These are phyloP conservation scores for Mycena indigotica DNA, from an alignment of 768 basidiomycete genomes.

Conservation along the genomic window DNA sequence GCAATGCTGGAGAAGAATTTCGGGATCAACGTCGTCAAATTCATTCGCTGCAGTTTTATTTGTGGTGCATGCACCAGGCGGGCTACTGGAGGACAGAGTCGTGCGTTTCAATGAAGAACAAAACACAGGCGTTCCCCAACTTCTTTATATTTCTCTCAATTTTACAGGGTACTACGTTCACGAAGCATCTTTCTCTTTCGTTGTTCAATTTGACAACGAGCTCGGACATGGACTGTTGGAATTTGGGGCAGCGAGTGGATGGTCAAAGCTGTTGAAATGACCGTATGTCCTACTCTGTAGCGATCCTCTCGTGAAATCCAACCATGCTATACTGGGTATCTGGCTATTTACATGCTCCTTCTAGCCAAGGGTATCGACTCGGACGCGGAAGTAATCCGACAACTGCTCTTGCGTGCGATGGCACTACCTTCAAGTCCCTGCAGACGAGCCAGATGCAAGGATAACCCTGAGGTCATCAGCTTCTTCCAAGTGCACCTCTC, in stretches of 20 bases:
- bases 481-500: too few relatives aligned
- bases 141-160: background rate
- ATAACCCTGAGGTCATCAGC: too few relatives aligned
- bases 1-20: conserved; percentile 99
- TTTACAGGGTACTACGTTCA: conserved; percentile 80
- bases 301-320: too few relatives aligned
- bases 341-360: too few relatives aligned
- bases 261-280: conserved; percentile 41
- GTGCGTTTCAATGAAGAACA: conserved; percentile 71
- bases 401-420: too few relatives aligned
- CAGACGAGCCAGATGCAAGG: too few relatives aligned
- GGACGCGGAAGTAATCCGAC: too few relatives aligned
- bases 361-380: too few relatives aligned
- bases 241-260: conserved; percentile 70
- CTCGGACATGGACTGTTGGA: conserved; percentile 70
- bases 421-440: too few relatives aligned
- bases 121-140: conserved; percentile 53
- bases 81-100: conserved; percentile 89
- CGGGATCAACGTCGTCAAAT: conserved; percentile 97
- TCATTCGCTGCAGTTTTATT: conserved; percentile 95
- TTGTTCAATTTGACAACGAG: conserved; percentile 62
- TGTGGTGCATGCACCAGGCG: conserved; percentile 90
- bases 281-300: background rate
- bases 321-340: too few relatives aligned
- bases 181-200: conserved; percentile 57